Evolutionary conservation across 176 grass and related monocot species (phyloP).

Genomic region (Zea luxurians): DNA sequence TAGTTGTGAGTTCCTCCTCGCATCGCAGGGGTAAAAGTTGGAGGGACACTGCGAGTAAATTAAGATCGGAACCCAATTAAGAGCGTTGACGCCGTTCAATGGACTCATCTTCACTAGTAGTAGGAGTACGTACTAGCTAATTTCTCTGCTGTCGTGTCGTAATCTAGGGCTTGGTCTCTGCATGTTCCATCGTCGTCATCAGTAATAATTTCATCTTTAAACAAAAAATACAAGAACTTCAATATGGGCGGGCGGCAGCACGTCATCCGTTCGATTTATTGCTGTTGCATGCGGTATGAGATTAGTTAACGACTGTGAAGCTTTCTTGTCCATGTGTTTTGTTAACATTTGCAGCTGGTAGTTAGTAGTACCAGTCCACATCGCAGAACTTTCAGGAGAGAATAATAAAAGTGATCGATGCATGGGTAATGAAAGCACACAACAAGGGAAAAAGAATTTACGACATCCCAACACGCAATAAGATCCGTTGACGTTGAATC

Average conservation of each 20-base stretch:
- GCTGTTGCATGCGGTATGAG: neutral
- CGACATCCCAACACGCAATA: neutral
- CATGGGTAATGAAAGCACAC: neutral
- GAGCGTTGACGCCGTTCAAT: neutral
- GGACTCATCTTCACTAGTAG: neutral
- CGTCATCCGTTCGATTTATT: neutral
- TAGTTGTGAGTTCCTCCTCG: neutral
- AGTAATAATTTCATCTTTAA: neutral
- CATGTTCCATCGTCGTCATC: neutral
- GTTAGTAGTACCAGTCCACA: neutral
- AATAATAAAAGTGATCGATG: neutral
- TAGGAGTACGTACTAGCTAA: neutral
- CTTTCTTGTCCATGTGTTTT: neutral
- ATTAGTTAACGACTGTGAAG: neutral
- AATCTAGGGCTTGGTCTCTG: neutral
- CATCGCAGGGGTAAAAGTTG: conserved; percentile 12
- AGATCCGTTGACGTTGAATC: conserved; percentile 36
- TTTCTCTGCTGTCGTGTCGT: neutral
- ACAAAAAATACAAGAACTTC: conserved; percentile 5
- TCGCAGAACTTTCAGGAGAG: neutral
- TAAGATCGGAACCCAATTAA: conserved; percentile 17
- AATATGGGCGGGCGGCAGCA: neutral
- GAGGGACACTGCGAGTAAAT: neutral
- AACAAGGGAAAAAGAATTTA: too few species aligned
- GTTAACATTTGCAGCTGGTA: neutral